Evolutionary conservation across 2,329 filamentous ascomycete genomes (phyloP).

Genomic region (Fusarium chuoi): DNA sequence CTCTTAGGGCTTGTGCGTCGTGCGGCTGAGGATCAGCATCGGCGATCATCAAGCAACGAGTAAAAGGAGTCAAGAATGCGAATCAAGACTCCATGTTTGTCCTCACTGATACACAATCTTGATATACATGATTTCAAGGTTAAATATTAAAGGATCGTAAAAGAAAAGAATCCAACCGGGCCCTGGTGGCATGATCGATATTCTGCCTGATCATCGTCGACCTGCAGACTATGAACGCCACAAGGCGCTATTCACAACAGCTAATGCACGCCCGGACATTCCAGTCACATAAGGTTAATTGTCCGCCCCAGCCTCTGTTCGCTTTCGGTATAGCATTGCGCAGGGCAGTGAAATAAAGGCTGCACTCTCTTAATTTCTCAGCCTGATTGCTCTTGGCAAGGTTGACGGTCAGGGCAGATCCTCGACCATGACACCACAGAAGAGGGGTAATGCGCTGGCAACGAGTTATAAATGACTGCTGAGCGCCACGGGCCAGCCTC

Average conservation of each 20-base stretch:
- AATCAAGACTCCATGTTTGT: accelerated
- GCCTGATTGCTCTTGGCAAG: not conserved
- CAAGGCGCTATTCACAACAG: not conserved
- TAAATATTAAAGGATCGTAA: accelerated
- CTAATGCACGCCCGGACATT: conserved; percentile 12
- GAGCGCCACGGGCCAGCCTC: not conserved
- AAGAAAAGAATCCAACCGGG: accelerated
- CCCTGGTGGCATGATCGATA: not conserved
- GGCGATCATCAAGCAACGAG: not conserved
- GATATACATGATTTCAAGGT: accelerated
- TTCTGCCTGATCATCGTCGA: not conserved
- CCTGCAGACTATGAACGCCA: not conserved
- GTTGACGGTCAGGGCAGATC: not conserved
- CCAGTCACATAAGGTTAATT: not conserved
- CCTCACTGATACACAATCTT: accelerated
- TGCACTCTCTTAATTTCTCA: not conserved
- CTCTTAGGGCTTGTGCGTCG: not conserved
- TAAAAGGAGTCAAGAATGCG: accelerated
- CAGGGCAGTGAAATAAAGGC: not conserved
- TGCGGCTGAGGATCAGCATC: conserved; percentile 16
- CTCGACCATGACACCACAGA: not conserved
- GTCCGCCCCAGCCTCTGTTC: not conserved
- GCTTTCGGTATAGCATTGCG: not conserved
- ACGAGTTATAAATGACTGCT: not conserved
- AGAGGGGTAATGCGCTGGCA: conserved; percentile 10